Percentiles rank a stretch among this genome's conserved stretches.
These are phyloP conservation scores for Salix udensis DNA, from an alignment of 345 rosid genomes.

Conservation along the genomic window DNA sequence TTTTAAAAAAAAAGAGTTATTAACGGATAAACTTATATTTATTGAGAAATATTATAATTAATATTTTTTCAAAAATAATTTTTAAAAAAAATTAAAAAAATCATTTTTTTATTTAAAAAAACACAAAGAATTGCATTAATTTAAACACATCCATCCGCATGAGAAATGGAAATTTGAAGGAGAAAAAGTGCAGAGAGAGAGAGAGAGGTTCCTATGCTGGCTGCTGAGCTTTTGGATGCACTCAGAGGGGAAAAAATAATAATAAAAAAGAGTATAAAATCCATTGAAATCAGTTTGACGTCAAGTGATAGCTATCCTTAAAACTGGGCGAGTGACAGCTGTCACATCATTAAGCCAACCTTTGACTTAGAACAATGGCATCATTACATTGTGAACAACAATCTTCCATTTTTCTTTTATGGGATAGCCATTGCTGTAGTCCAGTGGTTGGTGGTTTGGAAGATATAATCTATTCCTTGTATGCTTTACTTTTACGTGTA, in stretches of 20 bases:
- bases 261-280: not conserved
- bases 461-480: no score
- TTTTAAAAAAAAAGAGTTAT: no score
- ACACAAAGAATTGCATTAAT: no score
- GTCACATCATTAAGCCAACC: constrained; percentile 1
- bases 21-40: no score
- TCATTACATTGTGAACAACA: not conserved
- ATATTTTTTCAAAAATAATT: no score
- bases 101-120: no score
- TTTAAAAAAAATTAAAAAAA: no score
- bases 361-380: not conserved
- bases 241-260: not conserved
- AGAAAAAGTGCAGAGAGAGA: not conserved
- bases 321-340: not conserved
- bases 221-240: not conserved
- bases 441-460: not conserved
- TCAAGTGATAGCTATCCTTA: not conserved
- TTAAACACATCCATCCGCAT: no score
- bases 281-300: no score
- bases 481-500: no score
- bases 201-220: not conserved
- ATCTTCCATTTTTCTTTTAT: not conserved
- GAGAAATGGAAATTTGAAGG: no score
- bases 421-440: not conserved
- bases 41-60: no score